These are phyloP conservation scores for Thielaviopsis populi DNA, from an alignment of 2,329 filamentous ascomycete species.

Conservation along the genomic window DNA sequence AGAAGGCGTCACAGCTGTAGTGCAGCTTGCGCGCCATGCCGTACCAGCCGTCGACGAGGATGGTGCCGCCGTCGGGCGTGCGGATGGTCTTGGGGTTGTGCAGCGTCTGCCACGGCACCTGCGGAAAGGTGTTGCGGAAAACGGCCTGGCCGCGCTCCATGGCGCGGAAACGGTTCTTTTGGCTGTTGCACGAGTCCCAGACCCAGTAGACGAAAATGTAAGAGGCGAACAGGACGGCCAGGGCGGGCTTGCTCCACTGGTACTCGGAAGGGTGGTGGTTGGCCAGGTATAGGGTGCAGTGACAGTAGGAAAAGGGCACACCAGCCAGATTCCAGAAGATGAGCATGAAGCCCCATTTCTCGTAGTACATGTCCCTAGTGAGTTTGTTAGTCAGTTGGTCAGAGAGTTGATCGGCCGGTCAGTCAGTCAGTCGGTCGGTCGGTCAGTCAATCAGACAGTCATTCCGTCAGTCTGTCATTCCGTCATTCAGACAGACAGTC, in stretches of 20 bases:
- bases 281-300: slow-evolving; percentile 80
- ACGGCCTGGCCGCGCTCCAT: slow-evolving; percentile 57
- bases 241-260: slow-evolving; percentile 54
- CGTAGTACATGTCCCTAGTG: slow-evolving; percentile 73
- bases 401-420: neutral
- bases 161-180: slow-evolving; percentile 84
- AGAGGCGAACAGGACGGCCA: slow-evolving; percentile 48
- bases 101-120: slow-evolving; percentile 75
- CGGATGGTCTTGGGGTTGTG: slow-evolving; percentile 67
- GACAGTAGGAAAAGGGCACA: slow-evolving; percentile 81
- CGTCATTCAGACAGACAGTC: neutral
- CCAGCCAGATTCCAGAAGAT: slow-evolving; percentile 96
- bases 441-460: neutral
- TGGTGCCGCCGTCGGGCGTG: slow-evolving; percentile 56
- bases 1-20: slow-evolving; percentile 36
- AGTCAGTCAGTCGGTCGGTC: too few species aligned
- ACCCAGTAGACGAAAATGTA: slow-evolving; percentile 80
- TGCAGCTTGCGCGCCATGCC: slow-evolving; percentile 51
- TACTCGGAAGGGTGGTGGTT: slow-evolving; percentile 69
- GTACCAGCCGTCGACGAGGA: slow-evolving; percentile 79
- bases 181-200: slow-evolving; percentile 83
- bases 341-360: slow-evolving; percentile 95
- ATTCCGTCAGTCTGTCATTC: neutral
- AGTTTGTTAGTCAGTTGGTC: slow-evolving; percentile 4
- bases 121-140: slow-evolving; percentile 68